Evolutionary conservation across 805 yeast species (phyloP).

Genomic region (Lipomyces sp.): DNA sequence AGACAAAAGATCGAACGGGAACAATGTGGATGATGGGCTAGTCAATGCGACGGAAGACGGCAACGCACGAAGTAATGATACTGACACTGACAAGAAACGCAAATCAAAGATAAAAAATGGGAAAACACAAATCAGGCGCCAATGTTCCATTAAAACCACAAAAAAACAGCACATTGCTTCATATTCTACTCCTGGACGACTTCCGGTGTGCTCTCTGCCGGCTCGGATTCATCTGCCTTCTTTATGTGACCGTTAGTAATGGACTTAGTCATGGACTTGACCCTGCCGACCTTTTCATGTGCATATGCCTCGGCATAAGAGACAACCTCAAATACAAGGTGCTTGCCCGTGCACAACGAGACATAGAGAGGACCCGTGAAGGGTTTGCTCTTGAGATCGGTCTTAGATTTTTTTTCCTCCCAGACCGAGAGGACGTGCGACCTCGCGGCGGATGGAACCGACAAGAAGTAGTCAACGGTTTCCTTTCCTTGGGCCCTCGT

Average conservation of each 20-base stretch:
- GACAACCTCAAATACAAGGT: slow-evolving; percentile 24
- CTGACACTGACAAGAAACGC: slow-evolving; percentile 2
- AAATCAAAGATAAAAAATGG: background rate
- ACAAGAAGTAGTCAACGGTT: slow-evolving; percentile 26
- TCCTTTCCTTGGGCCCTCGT: slow-evolving; percentile 26
- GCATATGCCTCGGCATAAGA: slow-evolving; percentile 29
- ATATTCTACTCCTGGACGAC: slow-evolving; percentile 1
- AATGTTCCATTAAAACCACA: slow-evolving; percentile 3
- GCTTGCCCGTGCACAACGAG: slow-evolving; percentile 32
- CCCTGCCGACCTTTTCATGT: slow-evolving; percentile 19
- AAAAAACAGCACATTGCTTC: slow-evolving; percentile 1
- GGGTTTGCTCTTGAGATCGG: slow-evolving; percentile 26
- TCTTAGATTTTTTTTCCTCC: slow-evolving; percentile 30
- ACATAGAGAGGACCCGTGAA: slow-evolving; percentile 27
- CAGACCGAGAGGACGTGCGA: slow-evolving; percentile 33
- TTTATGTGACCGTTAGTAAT: slow-evolving; percentile 8
- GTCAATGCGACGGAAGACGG: slow-evolving; percentile 3
- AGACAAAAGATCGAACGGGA: background rate
- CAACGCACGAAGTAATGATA: slow-evolving; percentile 1
- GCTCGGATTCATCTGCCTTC: slow-evolving; percentile 3
- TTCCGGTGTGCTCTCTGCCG: slow-evolving; percentile 7
- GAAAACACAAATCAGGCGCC: background rate
- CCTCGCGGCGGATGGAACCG: slow-evolving; percentile 30
- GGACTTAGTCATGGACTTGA: slow-evolving; percentile 20
- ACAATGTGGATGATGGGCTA: slow-evolving; percentile 3